A percentile compares a stretch with the other conserved stretches of the same genome.
phyloP scores from a whole-genome alignment of 345 rosid genomes.

The Salix suchowensis region DNA sequence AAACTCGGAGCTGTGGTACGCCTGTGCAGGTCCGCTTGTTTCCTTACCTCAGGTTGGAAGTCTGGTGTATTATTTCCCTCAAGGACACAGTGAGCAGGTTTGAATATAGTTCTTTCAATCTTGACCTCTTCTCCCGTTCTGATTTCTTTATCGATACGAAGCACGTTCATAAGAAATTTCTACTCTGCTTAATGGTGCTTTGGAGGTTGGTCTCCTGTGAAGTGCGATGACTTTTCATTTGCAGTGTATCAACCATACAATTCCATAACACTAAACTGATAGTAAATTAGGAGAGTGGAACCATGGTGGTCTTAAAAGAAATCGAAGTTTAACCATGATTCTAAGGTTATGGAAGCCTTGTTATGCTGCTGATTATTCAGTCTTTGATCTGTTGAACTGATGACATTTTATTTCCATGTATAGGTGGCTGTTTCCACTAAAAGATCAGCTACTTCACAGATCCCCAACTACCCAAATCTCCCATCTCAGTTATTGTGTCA shows the following conservation, averaged over 20 bases:
- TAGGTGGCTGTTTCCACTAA: constrained; percentile 94
- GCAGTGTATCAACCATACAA: neutral
- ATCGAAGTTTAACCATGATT: neutral
- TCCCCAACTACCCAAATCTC: constrained; percentile 94
- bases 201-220: neutral
- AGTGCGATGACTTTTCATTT: neutral
- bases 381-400: neutral
- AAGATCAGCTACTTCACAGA: constrained; percentile 78
- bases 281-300: neutral
- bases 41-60: constrained; percentile 91
- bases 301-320: neutral
- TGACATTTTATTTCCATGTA: neutral
- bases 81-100: constrained; percentile 99
- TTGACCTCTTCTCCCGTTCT: neutral
- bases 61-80: constrained; percentile 91
- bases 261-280: neutral
- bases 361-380: neutral
- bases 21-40: constrained; percentile 98
- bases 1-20: constrained; percentile 94
- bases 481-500: constrained; percentile 95
- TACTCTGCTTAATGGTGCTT: neutral
- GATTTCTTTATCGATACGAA: neutral
- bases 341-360: neutral
- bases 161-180: neutral
- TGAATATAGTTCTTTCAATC: constrained; percentile 15